A percentile compares a stretch with the other conserved stretches of the same genome.
Evolutionary conservation across 2,329 filamentous ascomycete species (phyloP).

Genomic region (Diaporthe citri): DNA sequence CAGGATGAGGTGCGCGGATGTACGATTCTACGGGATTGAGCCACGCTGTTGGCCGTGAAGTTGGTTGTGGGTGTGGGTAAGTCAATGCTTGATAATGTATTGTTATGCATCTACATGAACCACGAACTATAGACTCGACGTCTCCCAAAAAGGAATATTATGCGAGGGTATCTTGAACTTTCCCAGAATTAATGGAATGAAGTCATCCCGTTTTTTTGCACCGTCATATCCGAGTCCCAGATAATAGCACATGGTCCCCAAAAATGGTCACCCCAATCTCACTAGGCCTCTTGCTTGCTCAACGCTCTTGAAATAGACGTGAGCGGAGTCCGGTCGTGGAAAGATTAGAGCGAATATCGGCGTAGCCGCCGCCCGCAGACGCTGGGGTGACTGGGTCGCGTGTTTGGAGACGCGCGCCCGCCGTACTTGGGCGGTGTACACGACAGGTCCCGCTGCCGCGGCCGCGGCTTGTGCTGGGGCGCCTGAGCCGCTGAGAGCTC

Average conservation of each 20-base stretch:
- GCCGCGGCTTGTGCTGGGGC: neutral
- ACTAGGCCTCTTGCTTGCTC: neutral
- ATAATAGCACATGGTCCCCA: neutral
- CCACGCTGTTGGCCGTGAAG: no score
- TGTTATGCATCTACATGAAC: conserved; percentile 1
- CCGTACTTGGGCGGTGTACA: neutral
- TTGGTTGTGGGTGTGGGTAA: neutral
- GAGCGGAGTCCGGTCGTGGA: neutral
- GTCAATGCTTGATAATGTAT: neutral
- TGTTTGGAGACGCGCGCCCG: neutral
- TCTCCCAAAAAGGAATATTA: neutral
- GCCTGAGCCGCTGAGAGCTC: neutral
- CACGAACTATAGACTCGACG: neutral
- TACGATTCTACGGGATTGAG: neutral
- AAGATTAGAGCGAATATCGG: conserved; percentile 6
- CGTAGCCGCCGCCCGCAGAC: conserved; percentile 24
- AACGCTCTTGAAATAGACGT: neutral
- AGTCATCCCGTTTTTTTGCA: neutral
- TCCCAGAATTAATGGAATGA: neutral
- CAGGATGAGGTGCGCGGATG: neutral
- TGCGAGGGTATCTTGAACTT: conserved; percentile 30
- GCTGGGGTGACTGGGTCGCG: conserved; percentile 22
- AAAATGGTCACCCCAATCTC: neutral
- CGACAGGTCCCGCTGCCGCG: neutral
- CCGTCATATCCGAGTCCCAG: conserved; percentile 6